Percentiles rank a stretch among this genome's conserved stretches.
These are phyloP conservation scores for Lasiodiplodia citricola DNA, from an alignment of 2,329 filamentous ascomycete species.

Conservation along the genomic window DNA sequence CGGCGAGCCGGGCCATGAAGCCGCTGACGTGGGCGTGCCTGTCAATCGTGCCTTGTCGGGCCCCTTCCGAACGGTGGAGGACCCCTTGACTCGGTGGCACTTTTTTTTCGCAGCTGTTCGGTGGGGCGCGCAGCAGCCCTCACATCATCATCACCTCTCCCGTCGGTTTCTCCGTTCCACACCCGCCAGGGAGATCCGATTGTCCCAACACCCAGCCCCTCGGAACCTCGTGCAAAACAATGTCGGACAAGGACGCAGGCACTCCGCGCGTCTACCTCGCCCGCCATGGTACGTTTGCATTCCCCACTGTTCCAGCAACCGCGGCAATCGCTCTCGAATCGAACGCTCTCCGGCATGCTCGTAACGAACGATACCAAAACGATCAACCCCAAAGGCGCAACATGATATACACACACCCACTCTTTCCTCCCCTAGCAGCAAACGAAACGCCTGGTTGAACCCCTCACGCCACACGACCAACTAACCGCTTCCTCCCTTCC, in stretches of 20 bases:
- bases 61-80: not conserved
- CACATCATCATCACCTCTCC: not conserved
- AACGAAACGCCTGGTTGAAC: not conserved
- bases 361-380: not conserved
- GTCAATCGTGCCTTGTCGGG: not conserved
- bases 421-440: conserved; percentile 61
- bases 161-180: not conserved
- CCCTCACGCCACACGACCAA: conserved; percentile 61
- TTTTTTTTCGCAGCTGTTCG: not conserved
- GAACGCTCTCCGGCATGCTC: not conserved
- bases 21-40: conserved; percentile 3
- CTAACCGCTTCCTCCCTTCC: conserved; percentile 49
- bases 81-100: not conserved
- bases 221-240: conserved; percentile 9
- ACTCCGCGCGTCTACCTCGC: conserved; percentile 35
- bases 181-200: not conserved
- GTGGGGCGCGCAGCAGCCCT: not conserved
- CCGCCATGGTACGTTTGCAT: conserved; percentile 32
- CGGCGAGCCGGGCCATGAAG: not conserved
- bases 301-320: not conserved
- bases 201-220: conserved; percentile 3
- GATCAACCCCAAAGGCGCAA: not conserved
- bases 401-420: not conserved
- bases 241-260: conserved; percentile 33
- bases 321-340: not conserved